Evolutionary conservation across 2,329 filamentous ascomycete genomes (phyloP), one percentile per base, ranked within the genome.

Genomic region (Acephala macrosclerotiorum): DNA sequence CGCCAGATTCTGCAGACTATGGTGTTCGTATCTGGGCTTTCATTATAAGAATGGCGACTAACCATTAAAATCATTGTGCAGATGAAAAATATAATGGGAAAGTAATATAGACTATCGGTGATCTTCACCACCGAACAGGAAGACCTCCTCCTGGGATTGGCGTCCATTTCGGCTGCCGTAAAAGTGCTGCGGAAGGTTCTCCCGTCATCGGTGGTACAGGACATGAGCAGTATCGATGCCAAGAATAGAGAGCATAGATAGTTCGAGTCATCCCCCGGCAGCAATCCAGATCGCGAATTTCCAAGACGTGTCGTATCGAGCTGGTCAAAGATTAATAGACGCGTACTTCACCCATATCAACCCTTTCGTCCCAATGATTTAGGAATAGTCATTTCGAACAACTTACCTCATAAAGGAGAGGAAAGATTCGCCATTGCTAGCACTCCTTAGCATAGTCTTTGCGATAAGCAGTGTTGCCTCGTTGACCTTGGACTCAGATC

Each of bases 341-440:
- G 33, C 56, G 9, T 58, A 40, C 20, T 58, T 58, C 22, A 40
- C 56, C 3, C 56, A 58, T 11, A 20, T 58, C 12, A 33, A 58
- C 36, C 12, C 9, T 20, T 36, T 58, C 20, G 35, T 38, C 18
- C 56, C 56, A 14, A 58, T 58, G n/a, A 26, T 58, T 4, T 16
- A 58, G 25, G 47, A 51, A n/a, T n/a, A 51, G 47, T 51, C 47
- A 25, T 29, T 51, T 16, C 8, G 47, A 22, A n/a, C 47, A 29
- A 29, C 20, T 14, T 51, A 51, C 25, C 47, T 22, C 14, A 20
- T 26, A 20, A 25, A 25, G 8, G 20, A 29, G n/a, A 58, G 56
- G 56, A n/a, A 42, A 58, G 56, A 58, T 20, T 42, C 56, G n/a
- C 36, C 56, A 6, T 58, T 33, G 56, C 29, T 25, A 42, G 36